Evolutionary conservation across 345 rosid genomes (phyloP).

Genomic region (Bruguiera sexangula): DNA sequence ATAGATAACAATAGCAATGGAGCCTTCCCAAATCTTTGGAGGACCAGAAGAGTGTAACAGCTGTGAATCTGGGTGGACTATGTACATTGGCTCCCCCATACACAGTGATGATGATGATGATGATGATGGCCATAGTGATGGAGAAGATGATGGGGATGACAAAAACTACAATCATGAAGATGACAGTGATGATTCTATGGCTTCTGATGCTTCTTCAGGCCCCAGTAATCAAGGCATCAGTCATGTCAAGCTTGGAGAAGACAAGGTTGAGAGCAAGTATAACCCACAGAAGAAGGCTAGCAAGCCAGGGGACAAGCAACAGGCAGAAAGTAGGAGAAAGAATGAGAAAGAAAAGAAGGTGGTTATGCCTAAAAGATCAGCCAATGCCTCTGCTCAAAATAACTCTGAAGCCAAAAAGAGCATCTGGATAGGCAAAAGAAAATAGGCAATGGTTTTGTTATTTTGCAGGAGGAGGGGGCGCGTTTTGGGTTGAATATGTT

Average conservation of each 20-base stretch:
- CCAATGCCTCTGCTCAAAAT: slow-evolving; percentile 21
- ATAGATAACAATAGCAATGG: slow-evolving; percentile 27
- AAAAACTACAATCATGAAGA: slow-evolving; percentile 10
- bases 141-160: slow-evolving; percentile 7
- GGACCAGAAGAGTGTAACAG: slow-evolving; percentile 51
- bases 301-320: slow-evolving; percentile 9
- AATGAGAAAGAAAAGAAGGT: slow-evolving; percentile 20
- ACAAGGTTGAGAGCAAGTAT: neutral
- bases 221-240: slow-evolving; percentile 33
- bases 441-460: slow-evolving; percentile 7
- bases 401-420: slow-evolving; percentile 39
- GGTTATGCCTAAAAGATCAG: slow-evolving; percentile 8
- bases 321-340: slow-evolving; percentile 3
- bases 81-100: slow-evolving; percentile 55
- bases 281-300: slow-evolving; percentile 1
- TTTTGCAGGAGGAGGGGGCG: neutral
- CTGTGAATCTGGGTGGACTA: slow-evolving; percentile 74
- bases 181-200: slow-evolving; percentile 53
- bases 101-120: slow-evolving; percentile 18
- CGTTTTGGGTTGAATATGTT: neutral
- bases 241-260: slow-evolving; percentile 19
- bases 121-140: slow-evolving; percentile 6
- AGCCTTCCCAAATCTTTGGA: slow-evolving; percentile 43
- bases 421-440: slow-evolving; percentile 29
- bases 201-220: slow-evolving; percentile 69